Evolutionary conservation across 495 filamentous ascomycete genomes (phyloP), one percentile per base, ranked within the genome.

Genomic region (Penicillium pulvis): DNA sequence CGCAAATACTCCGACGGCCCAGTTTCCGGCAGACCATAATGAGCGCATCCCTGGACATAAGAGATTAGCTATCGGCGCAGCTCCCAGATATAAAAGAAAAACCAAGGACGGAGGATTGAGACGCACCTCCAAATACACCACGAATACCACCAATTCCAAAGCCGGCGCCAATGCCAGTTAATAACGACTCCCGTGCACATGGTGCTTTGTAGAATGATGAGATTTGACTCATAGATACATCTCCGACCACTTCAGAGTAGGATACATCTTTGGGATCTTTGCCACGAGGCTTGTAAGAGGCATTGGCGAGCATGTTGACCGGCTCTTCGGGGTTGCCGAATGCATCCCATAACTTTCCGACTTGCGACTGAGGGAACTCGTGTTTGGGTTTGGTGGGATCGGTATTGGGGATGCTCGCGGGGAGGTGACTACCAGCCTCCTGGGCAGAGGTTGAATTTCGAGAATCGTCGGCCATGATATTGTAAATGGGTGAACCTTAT

Each of bases 91-190:
- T 30, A 4, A 49, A 17, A 44, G 6, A 54, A 19, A 45, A 47
- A 0, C 2, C 11, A 42, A 4, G 11, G 8, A 12, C 17, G 28
- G n/a, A 54, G 46, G 9, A 17, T 23, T 49, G 12, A 24, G 24
- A 19, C 78, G 55, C 81, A 94, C 92, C 87, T 75, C 92, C 87
- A 49, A 90, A 73, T 12, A 97, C 70, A 68, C 83, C 88, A 43
- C 88, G 81, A 42, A 90, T 57, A 39, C 84, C 87, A 44, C 93
- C 92, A 31, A 90, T 68, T 20, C 78, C 89, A 58, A 91, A 87
- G 10, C 90, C 93, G 6, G 82, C 80, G 2, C 83, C 87, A 63
- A 98, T 94, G 24, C 92, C 94, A 1, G 87, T 85, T 66, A 98
- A 74, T 55, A 96, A 74, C 16, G 90, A 85, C 63, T 94, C 87